Percentiles rank a stretch among this genome's conserved stretches.
phyloP scores from a whole-genome alignment of 805 yeast genomes.

The Wickerhamomyces sydowiorum region DNA sequence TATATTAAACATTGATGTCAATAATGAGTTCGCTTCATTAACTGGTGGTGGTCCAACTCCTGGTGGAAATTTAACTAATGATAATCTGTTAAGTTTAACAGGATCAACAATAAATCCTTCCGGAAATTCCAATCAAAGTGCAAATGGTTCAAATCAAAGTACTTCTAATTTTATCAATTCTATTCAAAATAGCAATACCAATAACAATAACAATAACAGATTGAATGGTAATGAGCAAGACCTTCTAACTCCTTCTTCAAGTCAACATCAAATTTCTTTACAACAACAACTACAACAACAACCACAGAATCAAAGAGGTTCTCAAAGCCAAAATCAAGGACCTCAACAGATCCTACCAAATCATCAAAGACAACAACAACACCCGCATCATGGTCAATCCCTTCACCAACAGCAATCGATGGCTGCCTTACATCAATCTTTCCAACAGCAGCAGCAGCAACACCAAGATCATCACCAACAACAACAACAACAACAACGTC shows the following conservation, averaged over 20 bases:
- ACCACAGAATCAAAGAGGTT: not conserved
- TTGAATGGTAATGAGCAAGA: not conserved
- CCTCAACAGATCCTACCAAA: not conserved
- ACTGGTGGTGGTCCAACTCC: conserved; percentile 2
- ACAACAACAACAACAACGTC: conserved; percentile 9
- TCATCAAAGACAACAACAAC: not conserved
- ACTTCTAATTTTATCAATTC: too few species aligned
- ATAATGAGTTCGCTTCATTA: conserved; percentile 12
- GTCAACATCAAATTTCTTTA: not conserved
- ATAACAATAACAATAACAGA: not conserved
- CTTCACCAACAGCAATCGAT: not conserved
- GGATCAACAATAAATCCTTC: not conserved
- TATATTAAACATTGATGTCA: conserved; percentile 15
- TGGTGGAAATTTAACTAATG: not conserved
- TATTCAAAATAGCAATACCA: too few species aligned
- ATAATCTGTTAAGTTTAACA: not conserved
- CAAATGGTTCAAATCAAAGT: too few species aligned
- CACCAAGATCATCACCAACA: conserved; percentile 10
- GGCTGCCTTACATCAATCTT: conserved; percentile 7
- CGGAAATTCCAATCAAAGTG: too few species aligned
- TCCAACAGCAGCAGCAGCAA: conserved; percentile 5
- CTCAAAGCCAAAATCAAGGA: too few species aligned
- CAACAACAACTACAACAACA: not conserved
- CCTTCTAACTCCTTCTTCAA: not conserved
- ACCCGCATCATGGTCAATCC: conserved; percentile 7